Conservation (phyloP, 192 early-diverging fungal genomes). For the Backusella tarrabulga region DNA sequence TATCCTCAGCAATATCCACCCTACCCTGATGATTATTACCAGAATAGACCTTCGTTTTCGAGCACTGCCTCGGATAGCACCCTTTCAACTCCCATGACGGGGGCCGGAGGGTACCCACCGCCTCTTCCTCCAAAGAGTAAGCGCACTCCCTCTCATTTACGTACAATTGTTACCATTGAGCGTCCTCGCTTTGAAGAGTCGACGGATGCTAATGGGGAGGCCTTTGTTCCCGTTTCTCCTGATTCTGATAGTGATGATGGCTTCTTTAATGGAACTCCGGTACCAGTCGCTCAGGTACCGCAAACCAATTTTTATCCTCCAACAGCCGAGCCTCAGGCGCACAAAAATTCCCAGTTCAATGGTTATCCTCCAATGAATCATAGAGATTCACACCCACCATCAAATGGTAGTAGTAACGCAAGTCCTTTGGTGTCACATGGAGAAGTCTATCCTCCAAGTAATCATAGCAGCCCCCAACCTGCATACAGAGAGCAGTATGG, state of each 20-base stretch:
- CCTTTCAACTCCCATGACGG: not conserved
- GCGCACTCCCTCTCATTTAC: not conserved
- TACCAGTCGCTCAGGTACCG: not conserved
- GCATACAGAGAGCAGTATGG: not conserved
- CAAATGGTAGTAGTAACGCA: not conserved
- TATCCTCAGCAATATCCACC: constrained; percentile 2
- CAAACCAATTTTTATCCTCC: not conserved
- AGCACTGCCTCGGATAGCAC: not conserved
- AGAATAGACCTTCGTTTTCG: not conserved
- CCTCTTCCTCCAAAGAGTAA: not conserved
- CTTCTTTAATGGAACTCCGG: not conserved
- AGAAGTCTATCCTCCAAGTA: not conserved
- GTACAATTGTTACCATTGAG: constrained; percentile 10
- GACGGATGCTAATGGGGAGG: not conserved
- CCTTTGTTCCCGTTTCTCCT: constrained; percentile 12
- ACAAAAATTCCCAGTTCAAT: not conserved
- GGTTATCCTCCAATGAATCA: not conserved
- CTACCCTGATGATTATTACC: not conserved
- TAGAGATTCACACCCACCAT: not conserved
- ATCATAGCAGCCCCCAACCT: not conserved
- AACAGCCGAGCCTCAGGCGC: not conserved
- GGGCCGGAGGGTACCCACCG: not conserved
- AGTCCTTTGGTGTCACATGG: not conserved
- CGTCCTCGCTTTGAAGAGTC: not conserved
- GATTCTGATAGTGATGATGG: constrained; percentile 10